Evolutionary conservation across 225 moss, liverwort and hornwort species (phyloP).

Genomic region (Takakia lepidozioides): DNA sequence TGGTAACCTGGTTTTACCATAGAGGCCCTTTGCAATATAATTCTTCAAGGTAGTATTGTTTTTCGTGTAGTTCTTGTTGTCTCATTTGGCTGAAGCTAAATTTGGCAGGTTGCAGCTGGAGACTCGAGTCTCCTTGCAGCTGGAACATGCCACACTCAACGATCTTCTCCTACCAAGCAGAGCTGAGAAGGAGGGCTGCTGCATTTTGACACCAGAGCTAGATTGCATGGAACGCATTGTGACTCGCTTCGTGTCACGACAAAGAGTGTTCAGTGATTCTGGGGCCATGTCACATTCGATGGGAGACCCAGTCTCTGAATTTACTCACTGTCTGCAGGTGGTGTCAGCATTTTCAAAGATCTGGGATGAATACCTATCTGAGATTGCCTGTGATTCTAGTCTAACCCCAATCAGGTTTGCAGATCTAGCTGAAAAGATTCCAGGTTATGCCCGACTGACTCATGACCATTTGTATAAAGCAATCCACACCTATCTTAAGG

Average conservation of each 20-base stretch:
- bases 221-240: conserved; percentile 46
- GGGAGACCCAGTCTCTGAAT: conserved; percentile 17
- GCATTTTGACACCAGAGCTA: conserved; percentile 16
- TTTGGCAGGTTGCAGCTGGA: conserved; percentile 29
- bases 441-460: conserved; percentile 64
- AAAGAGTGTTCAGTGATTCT: conserved; percentile 44
- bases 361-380: conserved; percentile 80
- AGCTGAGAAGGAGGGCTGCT: conserved; percentile 25
- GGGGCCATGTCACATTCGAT: conserved; percentile 10
- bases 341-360: conserved; percentile 68
- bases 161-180: conserved; percentile 62
- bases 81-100: neutral
- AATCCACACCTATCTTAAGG: conserved; percentile 75
- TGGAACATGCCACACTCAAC: conserved; percentile 54
- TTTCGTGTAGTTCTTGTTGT: neutral
- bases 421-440: conserved; percentile 60
- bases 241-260: conserved; percentile 52
- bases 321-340: conserved; percentile 28
- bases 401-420: conserved; percentile 46
- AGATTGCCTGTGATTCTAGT: conserved; percentile 48
- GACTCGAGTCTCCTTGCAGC: conserved; percentile 38
- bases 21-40: neutral
- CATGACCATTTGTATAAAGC: conserved; percentile 81
- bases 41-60: neutral
- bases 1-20: too few relatives aligned